Evolutionary conservation across 2,329 filamentous ascomycete species (phyloP).

Genomic region (Westerdykella ornata): DNA sequence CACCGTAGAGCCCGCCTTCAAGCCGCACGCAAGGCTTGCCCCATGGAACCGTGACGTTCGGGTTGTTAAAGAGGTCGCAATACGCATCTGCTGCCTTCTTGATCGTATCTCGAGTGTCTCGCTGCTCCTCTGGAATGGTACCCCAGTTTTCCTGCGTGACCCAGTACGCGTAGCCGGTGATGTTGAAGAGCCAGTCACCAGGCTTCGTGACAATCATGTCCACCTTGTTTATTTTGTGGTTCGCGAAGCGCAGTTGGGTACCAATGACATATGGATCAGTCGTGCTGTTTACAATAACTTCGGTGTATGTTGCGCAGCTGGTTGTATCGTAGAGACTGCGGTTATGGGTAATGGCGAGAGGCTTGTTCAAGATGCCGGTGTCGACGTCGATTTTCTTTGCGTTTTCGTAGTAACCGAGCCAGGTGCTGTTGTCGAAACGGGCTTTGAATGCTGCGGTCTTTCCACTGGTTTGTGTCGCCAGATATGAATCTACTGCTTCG

Average conservation of each 20-base stretch:
- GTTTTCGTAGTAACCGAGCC: slow-evolving; percentile 25
- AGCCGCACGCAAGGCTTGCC: slow-evolving; percentile 22
- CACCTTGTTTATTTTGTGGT: slow-evolving; percentile 21
- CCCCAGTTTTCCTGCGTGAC: slow-evolving; percentile 9
- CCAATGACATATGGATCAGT: slow-evolving; percentile 21
- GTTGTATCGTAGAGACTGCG: slow-evolving; percentile 18
- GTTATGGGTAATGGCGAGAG: slow-evolving; percentile 16
- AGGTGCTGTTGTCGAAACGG: slow-evolving; percentile 20
- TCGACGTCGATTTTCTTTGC: slow-evolving; percentile 12
- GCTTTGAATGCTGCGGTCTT: slow-evolving; percentile 9
- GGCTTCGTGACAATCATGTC: slow-evolving; percentile 20
- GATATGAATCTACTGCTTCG: slow-evolving; percentile 14
- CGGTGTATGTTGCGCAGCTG: slow-evolving; percentile 21
- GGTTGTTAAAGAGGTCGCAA: slow-evolving; percentile 10
- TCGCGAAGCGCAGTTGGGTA: slow-evolving; percentile 20
- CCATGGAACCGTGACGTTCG: slow-evolving; percentile 12
- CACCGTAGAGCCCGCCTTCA: slow-evolving; percentile 21
- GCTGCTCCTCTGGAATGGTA: slow-evolving; percentile 7
- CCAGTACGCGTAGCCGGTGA: slow-evolving; percentile 11
- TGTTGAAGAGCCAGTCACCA: slow-evolving; percentile 25
- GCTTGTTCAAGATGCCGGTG: slow-evolving; percentile 13
- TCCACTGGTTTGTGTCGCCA: slow-evolving; percentile 14
- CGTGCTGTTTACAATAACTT: slow-evolving; percentile 18
- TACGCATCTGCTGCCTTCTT: slow-evolving; percentile 14
- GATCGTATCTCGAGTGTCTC: slow-evolving; percentile 10